Percentiles rank a stretch among this genome's conserved stretches.
Evolutionary conservation across 129 eudicot genomes (phyloP).

Genomic region (Lactuca saligna): DNA sequence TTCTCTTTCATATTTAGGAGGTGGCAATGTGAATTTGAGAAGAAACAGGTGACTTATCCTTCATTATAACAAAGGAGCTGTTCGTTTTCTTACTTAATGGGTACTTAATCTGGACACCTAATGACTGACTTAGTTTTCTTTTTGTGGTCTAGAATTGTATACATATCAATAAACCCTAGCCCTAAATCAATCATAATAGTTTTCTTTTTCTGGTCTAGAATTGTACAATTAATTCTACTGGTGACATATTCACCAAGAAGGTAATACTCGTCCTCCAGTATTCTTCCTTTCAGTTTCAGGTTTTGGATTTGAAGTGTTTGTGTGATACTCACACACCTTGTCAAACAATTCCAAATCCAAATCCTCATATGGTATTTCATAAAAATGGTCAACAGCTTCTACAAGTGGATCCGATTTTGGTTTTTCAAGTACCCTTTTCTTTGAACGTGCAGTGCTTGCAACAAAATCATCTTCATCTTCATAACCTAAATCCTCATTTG

Average conservation of each 20-base stretch:
- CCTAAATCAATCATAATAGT: no score
- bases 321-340: constrained; percentile 5
- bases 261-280: constrained; percentile 55
- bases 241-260: constrained; percentile 49
- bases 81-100: no score
- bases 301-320: constrained; percentile 14
- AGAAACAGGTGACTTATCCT: no score
- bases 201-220: no score
- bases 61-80: no score
- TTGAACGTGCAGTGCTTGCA: constrained; percentile 69
- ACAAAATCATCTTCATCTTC: constrained; percentile 51
- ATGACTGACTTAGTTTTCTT: no score
- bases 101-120: no score
- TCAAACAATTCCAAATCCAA: constrained; percentile 36
- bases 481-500: constrained; percentile 25
- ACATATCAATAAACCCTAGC: no score
- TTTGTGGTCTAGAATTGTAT: no score
- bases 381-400: constrained; percentile 25
- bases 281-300: not conserved
- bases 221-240: constrained; percentile 21
- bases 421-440: constrained; percentile 56
- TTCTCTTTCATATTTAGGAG: no score
- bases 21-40: no score
- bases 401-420: constrained; percentile 30
- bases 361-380: constrained; percentile 33